Percentiles rank a stretch among this genome's conserved stretches.
These are phyloP conservation scores for Pseudotsuga menziesii DNA, from an alignment of 75 land plant species.

Conservation along the genomic window DNA sequence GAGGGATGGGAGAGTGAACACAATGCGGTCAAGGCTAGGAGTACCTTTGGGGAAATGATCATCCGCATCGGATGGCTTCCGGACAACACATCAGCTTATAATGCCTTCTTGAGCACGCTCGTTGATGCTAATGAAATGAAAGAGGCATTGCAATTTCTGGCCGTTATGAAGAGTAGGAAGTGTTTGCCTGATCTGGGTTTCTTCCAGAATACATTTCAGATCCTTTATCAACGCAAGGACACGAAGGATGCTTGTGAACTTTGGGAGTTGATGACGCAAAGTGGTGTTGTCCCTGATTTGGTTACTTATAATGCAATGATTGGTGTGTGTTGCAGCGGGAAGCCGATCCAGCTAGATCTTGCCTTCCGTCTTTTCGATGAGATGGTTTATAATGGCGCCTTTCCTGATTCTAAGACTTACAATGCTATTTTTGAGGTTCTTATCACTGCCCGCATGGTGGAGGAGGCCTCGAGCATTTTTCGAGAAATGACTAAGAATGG, in stretches of 20 bases:
- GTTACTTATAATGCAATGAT: constrained; percentile 47
- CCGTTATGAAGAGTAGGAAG: constrained; percentile 15
- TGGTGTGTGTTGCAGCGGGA: constrained; percentile 17
- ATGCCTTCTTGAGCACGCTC: constrained; percentile 38
- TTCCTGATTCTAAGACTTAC: constrained; percentile 38
- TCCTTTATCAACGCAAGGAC: constrained; percentile 17
- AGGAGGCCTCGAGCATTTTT: constrained; percentile 31
- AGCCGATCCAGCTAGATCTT: constrained; percentile 7
- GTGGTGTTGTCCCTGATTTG: constrained; percentile 20
- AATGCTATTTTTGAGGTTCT: constrained; percentile 30
- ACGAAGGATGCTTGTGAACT: constrained; percentile 16
- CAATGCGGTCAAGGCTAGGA: constrained; percentile 17
- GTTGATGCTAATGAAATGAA: constrained; percentile 6
- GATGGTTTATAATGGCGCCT: constrained; percentile 42
- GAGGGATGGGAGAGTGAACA: constrained; percentile 57
- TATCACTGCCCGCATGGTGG: constrained; percentile 15
- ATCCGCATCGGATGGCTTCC: constrained; percentile 47
- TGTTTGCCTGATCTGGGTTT: constrained; percentile 42
- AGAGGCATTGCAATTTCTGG: constrained; percentile 22
- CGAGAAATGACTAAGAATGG: constrained; percentile 57
- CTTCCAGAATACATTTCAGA: constrained; percentile 15
- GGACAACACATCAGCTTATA: constrained; percentile 37
- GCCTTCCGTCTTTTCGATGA: constrained; percentile 37
- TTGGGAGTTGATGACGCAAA: constrained; percentile 26
- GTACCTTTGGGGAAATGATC: constrained; percentile 44